phyloP scores from a whole-genome alignment of 805 yeast species.

The Candida oleophila region DNA sequence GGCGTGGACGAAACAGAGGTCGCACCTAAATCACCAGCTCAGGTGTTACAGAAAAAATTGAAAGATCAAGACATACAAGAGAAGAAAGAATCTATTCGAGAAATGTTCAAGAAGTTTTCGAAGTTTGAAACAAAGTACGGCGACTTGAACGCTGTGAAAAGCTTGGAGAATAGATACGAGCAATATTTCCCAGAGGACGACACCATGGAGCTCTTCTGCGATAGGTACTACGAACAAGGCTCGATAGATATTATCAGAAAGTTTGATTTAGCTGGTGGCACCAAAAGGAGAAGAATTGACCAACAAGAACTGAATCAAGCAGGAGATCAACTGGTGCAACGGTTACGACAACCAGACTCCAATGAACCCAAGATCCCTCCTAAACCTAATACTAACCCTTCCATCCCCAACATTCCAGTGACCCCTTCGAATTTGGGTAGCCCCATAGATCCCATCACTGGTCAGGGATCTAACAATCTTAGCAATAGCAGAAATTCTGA shows the following conservation, averaged over 20 bases:
- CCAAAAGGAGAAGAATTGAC: constrained; percentile 13
- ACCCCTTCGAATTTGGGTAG: background rate
- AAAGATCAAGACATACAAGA: constrained; percentile 17
- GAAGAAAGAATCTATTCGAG: constrained; percentile 26
- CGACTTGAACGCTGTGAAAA: constrained; percentile 62
- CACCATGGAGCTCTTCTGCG: constrained; percentile 33
- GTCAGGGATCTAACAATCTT: constrained; percentile 3
- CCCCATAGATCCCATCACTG: background rate
- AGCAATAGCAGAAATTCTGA: constrained; percentile 4
- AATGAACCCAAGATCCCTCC: background rate
- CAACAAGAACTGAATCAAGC: constrained; percentile 5
- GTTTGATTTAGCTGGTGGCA: constrained; percentile 31
- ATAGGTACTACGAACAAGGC: constrained; percentile 35
- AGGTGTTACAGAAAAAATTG: constrained; percentile 43
- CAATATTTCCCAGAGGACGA: constrained; percentile 65
- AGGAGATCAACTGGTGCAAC: constrained; percentile 6
- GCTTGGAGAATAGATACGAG: constrained; percentile 64
- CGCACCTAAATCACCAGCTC: constrained; percentile 16
- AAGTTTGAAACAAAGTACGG: constrained; percentile 70
- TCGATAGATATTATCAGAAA: constrained; percentile 35
- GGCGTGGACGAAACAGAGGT: constrained; percentile 13
- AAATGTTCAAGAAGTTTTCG: constrained; percentile 48
- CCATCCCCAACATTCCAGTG: constrained; percentile 6
- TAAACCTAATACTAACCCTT: constrained; percentile 5
- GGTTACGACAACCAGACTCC: background rate